Conservation (phyloP, 176 grass and related monocot species). For the Musa schizocarpa region DNA sequence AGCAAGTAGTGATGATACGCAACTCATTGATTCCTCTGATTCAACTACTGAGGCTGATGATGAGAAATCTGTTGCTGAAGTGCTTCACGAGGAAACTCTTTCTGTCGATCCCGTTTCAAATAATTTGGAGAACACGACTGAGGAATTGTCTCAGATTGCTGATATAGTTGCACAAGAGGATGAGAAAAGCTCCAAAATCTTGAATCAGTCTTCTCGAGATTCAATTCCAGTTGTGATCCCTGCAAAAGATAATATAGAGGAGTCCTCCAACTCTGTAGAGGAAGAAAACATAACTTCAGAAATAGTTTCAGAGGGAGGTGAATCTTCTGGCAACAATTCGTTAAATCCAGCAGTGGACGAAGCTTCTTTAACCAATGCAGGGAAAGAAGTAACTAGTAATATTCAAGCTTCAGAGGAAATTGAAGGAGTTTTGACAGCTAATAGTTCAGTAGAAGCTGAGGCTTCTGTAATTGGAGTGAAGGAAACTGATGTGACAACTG, state of each 20-base stretch:
- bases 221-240: conserved; percentile 13
- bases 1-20: conserved; percentile 11
- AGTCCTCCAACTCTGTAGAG: neutral
- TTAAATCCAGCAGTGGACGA: neutral
- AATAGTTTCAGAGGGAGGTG: neutral
- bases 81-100: conserved; percentile 1
- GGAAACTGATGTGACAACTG: conserved; percentile 17
- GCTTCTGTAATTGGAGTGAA: conserved; percentile 26
- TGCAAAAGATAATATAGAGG: conserved; percentile 12
- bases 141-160: conserved; percentile 20
- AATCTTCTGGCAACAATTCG: conserved; percentile 4
- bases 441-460: conserved; percentile 20
- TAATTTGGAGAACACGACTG: conserved; percentile 15
- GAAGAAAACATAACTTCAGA: conserved; percentile 9
- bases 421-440: conserved; percentile 16
- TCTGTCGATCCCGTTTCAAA: conserved; percentile 1
- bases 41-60: conserved; percentile 22
- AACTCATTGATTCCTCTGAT: neutral
- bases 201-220: conserved; percentile 8
- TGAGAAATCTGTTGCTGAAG: conserved; percentile 21
- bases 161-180: conserved; percentile 31
- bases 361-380: neutral
- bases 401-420: conserved; percentile 6
- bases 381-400: conserved; percentile 13
- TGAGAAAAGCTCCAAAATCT: conserved; percentile 11